Percentiles rank a stretch among this genome's conserved stretches.
These are phyloP conservation scores for Eremothecium cymbalariae DNA, from an alignment of 1,139 yeast species.

Conservation along the genomic window DNA sequence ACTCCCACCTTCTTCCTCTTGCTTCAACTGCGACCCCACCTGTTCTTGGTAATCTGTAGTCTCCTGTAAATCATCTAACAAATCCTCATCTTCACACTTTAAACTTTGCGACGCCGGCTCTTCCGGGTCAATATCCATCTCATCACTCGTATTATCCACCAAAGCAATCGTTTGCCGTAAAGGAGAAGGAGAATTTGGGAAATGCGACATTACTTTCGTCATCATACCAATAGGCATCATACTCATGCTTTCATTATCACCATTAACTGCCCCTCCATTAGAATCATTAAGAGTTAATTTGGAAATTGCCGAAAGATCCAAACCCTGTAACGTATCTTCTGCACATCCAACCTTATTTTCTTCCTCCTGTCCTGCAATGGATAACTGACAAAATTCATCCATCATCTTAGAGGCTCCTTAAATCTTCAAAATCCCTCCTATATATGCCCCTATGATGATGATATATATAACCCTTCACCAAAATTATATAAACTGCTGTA, in stretches of 20 bases:
- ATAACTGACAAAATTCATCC: constrained; percentile 4
- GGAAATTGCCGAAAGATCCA: constrained; percentile 18
- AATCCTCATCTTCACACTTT: constrained; percentile 13
- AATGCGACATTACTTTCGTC: constrained; percentile 17
- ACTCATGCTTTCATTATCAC: too few relatives aligned
- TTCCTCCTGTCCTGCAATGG: background rate
- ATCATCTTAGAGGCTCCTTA: too few relatives aligned
- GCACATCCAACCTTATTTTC: background rate
- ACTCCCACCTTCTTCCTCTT: constrained; percentile 6
- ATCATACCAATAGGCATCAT: too few relatives aligned
- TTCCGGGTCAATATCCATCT: constrained; percentile 19
- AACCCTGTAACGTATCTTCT: constrained; percentile 13
- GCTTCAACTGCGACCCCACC: constrained; percentile 2
- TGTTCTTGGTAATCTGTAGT: constrained; percentile 6
- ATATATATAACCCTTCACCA: too few relatives aligned
- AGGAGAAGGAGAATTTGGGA: constrained; percentile 22
- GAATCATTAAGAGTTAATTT: constrained; percentile 17
- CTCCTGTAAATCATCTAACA: constrained; percentile 2
- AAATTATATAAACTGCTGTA: too few relatives aligned
- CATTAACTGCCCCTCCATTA: too few relatives aligned
- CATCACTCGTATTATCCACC: constrained; percentile 12
- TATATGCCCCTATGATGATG: too few relatives aligned
- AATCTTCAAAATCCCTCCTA: too few relatives aligned
- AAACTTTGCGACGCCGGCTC: background rate
- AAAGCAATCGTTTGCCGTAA: constrained; percentile 16